Conservation (phyloP, 306 rosid species). For the Sophora flavescens region DNA sequence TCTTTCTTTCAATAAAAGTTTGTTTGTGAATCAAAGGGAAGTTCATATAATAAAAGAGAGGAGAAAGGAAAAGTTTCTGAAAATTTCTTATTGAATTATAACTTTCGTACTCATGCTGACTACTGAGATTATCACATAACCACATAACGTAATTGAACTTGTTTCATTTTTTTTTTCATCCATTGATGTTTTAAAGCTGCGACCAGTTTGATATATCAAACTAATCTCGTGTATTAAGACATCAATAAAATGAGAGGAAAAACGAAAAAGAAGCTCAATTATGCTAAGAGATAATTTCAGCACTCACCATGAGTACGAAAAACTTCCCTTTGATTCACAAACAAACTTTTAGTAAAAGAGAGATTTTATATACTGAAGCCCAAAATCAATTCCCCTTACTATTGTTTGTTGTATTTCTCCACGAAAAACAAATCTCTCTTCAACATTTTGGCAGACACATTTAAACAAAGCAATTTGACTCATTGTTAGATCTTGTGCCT, state of each 20-base stretch:
- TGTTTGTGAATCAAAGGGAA: no score
- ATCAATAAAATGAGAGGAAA: slow-evolving; percentile 72
- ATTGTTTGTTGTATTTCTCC: slow-evolving; percentile 89
- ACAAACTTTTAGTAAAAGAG: no score
- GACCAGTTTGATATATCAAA: no score
- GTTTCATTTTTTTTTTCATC: no score
- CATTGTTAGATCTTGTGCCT: slow-evolving; percentile 87
- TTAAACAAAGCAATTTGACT: slow-evolving; percentile 78
- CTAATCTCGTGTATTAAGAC: slow-evolving; percentile 74
- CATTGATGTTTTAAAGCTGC: no score
- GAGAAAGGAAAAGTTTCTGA: no score
- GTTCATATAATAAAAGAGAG: no score
- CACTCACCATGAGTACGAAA: slow-evolving; percentile 80
- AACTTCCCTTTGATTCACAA: slow-evolving; percentile 50
- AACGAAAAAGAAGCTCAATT: slow-evolving; percentile 69
- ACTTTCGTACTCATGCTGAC: no score
- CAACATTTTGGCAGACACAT: slow-evolving; percentile 69
- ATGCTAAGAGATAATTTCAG: slow-evolving; percentile 73
- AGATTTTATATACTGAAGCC: slow-evolving; percentile 71
- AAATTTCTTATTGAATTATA: no score
- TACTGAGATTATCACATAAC: no score
- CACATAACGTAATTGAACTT: no score
- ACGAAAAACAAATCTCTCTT: slow-evolving; percentile 84
- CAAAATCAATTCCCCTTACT: slow-evolving; percentile 82
- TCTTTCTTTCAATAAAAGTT: no score